Conservation (phyloP, 139 green algal genomes). For the Eudorina sp. region DNA sequence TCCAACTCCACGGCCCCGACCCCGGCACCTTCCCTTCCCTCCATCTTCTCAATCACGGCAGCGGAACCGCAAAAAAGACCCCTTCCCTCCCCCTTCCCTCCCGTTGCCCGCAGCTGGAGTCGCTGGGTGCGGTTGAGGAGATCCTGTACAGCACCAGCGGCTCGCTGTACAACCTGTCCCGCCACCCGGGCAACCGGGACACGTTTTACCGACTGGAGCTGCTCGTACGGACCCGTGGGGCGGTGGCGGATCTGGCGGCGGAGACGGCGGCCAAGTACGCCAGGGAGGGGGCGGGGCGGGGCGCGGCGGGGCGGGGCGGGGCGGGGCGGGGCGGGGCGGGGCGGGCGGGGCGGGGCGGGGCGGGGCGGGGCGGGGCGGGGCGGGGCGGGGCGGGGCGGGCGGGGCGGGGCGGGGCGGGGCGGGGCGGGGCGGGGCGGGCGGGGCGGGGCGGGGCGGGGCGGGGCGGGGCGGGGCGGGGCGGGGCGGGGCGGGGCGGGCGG, state of each 20-base stretch:
- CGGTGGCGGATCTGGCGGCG: constrained; percentile 23
- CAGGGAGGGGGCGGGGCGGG: background rate
- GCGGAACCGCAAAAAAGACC: background rate
- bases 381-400: too few species aligned
- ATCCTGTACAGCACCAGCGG: constrained; percentile 54
- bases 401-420: too few species aligned
- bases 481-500: too few species aligned
- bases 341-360: too few species aligned
- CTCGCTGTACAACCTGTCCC: constrained; percentile 53
- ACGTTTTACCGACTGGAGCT: constrained; percentile 36
- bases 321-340: too few species aligned
- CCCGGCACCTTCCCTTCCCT: background rate
- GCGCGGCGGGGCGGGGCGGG: background rate
- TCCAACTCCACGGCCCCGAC: too few species aligned
- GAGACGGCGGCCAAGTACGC: constrained; percentile 8
- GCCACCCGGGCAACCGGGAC: constrained; percentile 52
- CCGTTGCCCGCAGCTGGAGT: background rate
- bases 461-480: too few species aligned
- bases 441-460: too few species aligned
- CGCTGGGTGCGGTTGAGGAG: constrained; percentile 7
- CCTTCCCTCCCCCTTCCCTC: background rate
- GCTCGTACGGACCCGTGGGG: background rate
- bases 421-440: too few species aligned
- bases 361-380: too few species aligned
- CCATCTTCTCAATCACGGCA: background rate